Conservation (phyloP, 2,329 filamentous ascomycete species). For the Fusarium bulbicola region DNA sequence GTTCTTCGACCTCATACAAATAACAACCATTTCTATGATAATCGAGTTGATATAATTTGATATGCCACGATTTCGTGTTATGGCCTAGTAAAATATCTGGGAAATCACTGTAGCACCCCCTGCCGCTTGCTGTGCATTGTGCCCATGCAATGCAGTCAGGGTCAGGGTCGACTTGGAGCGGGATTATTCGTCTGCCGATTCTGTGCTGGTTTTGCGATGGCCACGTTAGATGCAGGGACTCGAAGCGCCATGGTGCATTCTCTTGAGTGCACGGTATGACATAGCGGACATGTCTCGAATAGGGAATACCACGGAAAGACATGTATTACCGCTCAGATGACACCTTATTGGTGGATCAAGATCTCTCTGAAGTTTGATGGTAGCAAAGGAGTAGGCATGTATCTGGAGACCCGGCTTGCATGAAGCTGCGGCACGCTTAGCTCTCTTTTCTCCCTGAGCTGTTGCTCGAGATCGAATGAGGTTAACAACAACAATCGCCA, state of each 20-base stretch:
- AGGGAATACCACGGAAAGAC: conserved; percentile 20
- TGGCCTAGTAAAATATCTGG: neutral
- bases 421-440: neutral
- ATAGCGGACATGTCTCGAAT: conserved; percentile 19
- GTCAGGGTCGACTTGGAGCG: conserved; percentile 23
- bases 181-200: conserved; percentile 28
- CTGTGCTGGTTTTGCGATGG: conserved; percentile 21
- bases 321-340: conserved; percentile 13
- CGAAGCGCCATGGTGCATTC: conserved; percentile 28
- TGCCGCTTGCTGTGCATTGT: conserved; percentile 6
- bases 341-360: conserved; percentile 9
- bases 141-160: conserved; percentile 19
- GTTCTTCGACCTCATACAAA: neutral
- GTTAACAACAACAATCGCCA: neutral
- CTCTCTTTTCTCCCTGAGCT: conserved; percentile 3
- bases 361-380: neutral
- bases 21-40: neutral
- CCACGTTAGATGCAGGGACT: conserved; percentile 44
- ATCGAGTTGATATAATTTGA: neutral
- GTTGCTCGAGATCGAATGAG: conserved; percentile 3
- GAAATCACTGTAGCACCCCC: neutral
- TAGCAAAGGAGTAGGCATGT: neutral
- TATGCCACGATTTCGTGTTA: neutral
- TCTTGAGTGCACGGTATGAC: conserved; percentile 22
- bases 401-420: conserved; percentile 1